These are phyloP conservation scores for Gossypium aridum DNA, from an alignment of 441 rosid genomes.

Conservation along the genomic window DNA sequence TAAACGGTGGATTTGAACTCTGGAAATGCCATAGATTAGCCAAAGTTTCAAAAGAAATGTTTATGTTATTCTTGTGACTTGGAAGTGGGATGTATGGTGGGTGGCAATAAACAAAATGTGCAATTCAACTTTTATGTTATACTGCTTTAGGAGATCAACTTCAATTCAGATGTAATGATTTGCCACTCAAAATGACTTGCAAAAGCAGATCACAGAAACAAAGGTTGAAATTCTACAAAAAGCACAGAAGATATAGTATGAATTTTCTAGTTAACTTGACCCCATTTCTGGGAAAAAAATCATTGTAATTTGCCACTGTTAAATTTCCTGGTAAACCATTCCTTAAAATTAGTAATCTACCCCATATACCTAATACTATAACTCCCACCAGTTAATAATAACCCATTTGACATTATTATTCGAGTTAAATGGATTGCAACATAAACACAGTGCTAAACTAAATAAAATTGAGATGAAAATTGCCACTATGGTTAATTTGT, in stretches of 20 bases:
- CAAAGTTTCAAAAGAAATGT: slow-evolving; percentile 14
- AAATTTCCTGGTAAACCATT: not conserved
- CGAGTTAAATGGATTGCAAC: not conserved
- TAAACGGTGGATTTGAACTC: slow-evolving; percentile 99
- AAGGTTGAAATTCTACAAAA: not conserved
- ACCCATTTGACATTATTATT: slow-evolving; percentile 2
- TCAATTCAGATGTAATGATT: not conserved
- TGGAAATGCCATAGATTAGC: slow-evolving; percentile 38
- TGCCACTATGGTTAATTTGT: not conserved
- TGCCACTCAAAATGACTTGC: not conserved
- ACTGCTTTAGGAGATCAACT: not conserved
- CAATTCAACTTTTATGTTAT: slow-evolving; percentile 1
- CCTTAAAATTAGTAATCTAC: not conserved
- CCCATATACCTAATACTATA: not conserved
- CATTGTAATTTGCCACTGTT: not conserved
- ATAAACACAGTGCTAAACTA: not conserved
- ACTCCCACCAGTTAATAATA: not conserved
- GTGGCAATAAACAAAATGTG: not conserved
- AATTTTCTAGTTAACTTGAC: not conserved
- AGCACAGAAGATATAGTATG: not conserved
- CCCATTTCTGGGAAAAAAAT: not conserved
- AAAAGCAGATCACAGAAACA: slow-evolving; percentile 2
- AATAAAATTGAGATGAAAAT: slow-evolving; percentile 7
- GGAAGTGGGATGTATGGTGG: not conserved
- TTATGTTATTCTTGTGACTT: not conserved